phyloP scores from a whole-genome alignment of 352 stramenopile species.

The Phytophthora foliorum region DNA sequence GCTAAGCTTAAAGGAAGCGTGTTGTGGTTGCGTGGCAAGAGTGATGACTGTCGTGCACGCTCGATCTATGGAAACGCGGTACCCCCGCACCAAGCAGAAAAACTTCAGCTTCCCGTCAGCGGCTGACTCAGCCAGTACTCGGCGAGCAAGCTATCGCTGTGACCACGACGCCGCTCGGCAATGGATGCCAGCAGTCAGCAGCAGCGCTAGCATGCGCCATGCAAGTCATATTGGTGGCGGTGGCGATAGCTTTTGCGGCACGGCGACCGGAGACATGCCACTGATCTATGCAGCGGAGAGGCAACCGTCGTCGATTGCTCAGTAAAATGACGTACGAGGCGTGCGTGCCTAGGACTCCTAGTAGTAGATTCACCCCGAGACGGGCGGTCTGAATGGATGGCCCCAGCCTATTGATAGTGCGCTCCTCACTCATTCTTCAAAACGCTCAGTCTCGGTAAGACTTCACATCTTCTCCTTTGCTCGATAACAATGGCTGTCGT shows the following conservation, averaged over 20 bases:
- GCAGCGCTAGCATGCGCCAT: neutral
- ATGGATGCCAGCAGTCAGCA: neutral
- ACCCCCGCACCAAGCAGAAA: slow-evolving; percentile 14
- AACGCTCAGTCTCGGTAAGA: neutral
- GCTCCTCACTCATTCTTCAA: slow-evolving; percentile 8
- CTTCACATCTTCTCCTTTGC: neutral
- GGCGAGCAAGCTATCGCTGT: neutral
- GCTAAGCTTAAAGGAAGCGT: no score
- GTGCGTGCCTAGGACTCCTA: neutral
- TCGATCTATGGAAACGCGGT: slow-evolving; percentile 5
- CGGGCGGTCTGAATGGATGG: neutral
- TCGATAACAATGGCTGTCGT: slow-evolving; percentile 13
- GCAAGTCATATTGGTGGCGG: neutral
- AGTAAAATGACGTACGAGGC: neutral
- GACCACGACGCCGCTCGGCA: neutral
- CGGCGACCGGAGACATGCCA: slow-evolving; percentile 24
- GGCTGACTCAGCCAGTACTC: neutral
- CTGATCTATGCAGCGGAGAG: slow-evolving; percentile 20
- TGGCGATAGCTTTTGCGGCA: neutral
- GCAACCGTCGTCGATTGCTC: slow-evolving; percentile 19
- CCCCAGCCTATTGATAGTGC: slow-evolving; percentile 3
- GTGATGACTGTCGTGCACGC: no score
- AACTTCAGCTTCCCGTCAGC: slow-evolving; percentile 1
- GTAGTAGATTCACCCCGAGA: slow-evolving; percentile 1
- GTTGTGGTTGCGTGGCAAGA: no score